phyloP scores from a whole-genome alignment of 805 yeast genomes.

The Candida coquimbonensis region DNA sequence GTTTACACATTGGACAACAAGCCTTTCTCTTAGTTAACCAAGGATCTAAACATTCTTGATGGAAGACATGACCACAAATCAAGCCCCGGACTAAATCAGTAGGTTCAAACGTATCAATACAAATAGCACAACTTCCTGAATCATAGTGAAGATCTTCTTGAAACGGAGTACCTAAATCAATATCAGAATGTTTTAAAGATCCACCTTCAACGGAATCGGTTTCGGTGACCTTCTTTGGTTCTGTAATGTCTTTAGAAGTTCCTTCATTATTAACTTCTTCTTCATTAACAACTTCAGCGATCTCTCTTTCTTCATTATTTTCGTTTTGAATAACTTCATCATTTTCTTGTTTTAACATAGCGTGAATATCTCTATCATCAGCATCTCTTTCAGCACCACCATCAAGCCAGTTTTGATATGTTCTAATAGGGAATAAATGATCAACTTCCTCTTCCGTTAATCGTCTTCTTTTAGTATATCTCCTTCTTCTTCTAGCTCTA shows the following conservation, averaged over 20 bases:
- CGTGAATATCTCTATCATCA: slow-evolving; percentile 36
- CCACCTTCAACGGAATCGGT: not conserved
- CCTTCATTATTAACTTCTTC: not conserved
- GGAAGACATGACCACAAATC: slow-evolving; percentile 80
- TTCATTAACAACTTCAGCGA: not conserved
- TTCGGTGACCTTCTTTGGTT: not conserved
- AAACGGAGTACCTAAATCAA: slow-evolving; percentile 19
- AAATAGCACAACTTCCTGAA: slow-evolving; percentile 72
- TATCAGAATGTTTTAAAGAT: slow-evolving; percentile 2
- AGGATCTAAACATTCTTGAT: slow-evolving; percentile 70
- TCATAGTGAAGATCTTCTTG: slow-evolving; percentile 37
- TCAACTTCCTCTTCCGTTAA: slow-evolving; percentile 53
- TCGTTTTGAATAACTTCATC: slow-evolving; percentile 11
- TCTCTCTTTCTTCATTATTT: not conserved
- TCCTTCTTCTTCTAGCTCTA: slow-evolving; percentile 31
- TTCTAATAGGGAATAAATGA: slow-evolving; percentile 47
- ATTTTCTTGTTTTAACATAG: slow-evolving; percentile 31
- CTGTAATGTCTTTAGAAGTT: not conserved
- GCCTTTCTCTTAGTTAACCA: slow-evolving; percentile 74
- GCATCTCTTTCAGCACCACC: slow-evolving; percentile 52
- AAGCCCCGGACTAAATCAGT: slow-evolving; percentile 65
- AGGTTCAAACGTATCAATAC: slow-evolving; percentile 58
- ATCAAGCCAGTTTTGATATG: slow-evolving; percentile 53
- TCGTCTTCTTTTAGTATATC: slow-evolving; percentile 42
- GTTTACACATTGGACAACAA: slow-evolving; percentile 79